Base-by-base conservation (phyloP, 116 monocot genomes). In the Cymodocea nodosa region DNA sequence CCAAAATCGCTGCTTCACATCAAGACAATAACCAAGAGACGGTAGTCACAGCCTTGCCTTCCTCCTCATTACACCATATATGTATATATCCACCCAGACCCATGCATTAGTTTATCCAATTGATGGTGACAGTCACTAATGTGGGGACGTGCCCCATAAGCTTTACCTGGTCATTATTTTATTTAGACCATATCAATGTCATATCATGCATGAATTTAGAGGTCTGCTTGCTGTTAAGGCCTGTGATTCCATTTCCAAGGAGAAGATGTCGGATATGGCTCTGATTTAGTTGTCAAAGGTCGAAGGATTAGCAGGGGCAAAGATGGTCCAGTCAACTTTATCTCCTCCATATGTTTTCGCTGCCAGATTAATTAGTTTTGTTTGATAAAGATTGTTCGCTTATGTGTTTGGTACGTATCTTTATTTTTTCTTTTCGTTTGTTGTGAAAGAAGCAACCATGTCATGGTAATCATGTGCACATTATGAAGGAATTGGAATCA, bases 21-120 rank as follows among this genome's bases (percentile, higher is more conserved):
- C 62, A 70, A 23, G 75, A 75, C 79, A 79, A 68, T 4, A 37
- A 52, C 56, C 61, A 62, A 62, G 67, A 16, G 72, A 77, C 77
- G 55, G 67, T 49, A 24, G 30, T 17, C 40, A n/a, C 77, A 57
- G 71, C 54, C 54, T 54, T 50, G 17, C 62, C 65, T 44, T 23
- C 34, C 48, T 24, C 35, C 34, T 73, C 37, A 0, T 56, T 56
- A 35, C 48, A 65, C 22, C 13, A 55, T 37, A 53, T 35, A 63
- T 15, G 3, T 30, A 1, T 30, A 30, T 30, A 30, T 81, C 69
- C 59, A 23, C 37, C 63, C 30, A 55, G 14, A 20, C 40, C 58
- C 6, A 39, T 36, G 51, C 23, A 52, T 48, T 74, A 36, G 55
- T 57, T 66, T 70, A 66, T 64, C 34, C 34, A n/a, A 8, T 8